Conservation (phyloP, 2,329 filamentous ascomycete genomes). For the Epicoccum nigrum region DNA sequence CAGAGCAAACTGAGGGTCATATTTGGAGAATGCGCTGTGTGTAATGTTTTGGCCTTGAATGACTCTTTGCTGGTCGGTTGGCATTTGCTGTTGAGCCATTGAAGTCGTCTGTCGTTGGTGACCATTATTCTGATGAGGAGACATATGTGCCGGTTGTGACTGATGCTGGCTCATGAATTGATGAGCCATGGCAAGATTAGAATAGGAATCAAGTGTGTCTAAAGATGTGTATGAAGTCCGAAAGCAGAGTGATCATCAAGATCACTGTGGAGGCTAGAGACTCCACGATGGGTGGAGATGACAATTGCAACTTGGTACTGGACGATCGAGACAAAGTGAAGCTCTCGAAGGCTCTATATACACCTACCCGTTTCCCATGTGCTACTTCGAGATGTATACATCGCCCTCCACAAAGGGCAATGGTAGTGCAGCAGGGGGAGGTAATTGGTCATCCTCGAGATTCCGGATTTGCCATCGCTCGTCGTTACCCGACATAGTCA, state of each 20-base stretch:
- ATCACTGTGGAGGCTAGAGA: neutral
- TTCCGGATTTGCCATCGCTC: constrained; percentile 9
- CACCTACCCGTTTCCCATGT: neutral
- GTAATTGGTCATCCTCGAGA: constrained; percentile 13
- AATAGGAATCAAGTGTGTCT: neutral
- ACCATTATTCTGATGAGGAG: constrained; percentile 25
- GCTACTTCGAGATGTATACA: constrained; percentile 9
- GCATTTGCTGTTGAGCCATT: constrained; percentile 16
- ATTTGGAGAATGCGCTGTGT: constrained; percentile 15
- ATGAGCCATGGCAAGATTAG: constrained; percentile 9
- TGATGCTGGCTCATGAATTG: constrained; percentile 23
- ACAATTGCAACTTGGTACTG: constrained; percentile 15
- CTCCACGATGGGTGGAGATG: neutral
- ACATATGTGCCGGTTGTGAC: constrained; percentile 5
- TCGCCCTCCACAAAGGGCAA: constrained; percentile 9
- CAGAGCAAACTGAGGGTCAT: constrained; percentile 30
- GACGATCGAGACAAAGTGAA: constrained; percentile 21
- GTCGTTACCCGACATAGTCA: constrained; percentile 5
- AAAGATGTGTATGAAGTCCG: neutral
- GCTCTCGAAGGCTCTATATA: constrained; percentile 25
- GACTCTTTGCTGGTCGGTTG: constrained; percentile 18
- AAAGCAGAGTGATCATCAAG: constrained; percentile 5
- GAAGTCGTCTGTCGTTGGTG: constrained; percentile 24
- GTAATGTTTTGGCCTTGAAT: constrained; percentile 14
- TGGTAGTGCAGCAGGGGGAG: constrained; percentile 19